Evolutionary conservation across 768 basidiomycete species (phyloP), one percentile per base, ranked within the genome.

Genomic region (Collybiopsis luxurians): DNA sequence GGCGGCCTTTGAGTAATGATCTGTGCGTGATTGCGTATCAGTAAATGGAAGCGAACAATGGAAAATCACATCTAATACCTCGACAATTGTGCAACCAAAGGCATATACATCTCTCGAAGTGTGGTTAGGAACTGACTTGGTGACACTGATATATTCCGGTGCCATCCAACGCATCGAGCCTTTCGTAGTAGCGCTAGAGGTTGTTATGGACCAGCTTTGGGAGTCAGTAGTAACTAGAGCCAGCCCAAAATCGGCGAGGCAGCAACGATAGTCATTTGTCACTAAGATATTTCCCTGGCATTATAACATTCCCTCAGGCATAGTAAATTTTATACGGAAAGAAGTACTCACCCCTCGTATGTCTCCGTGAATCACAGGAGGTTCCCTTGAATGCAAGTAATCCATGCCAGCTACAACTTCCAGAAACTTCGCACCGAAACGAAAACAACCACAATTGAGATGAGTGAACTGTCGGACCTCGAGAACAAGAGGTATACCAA

Each of bases 331-430:
- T n/a, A n/a, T n/a, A n/a, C n/a, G 9, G 19, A 7, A 27, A n/a
- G 27, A 17, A 27, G 36, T 21, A 55, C 45, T 4, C 52, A 57
- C 59, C 17, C 56, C 59, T 21, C 56, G 48, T 17, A 60, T 60
- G 36, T 60, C 56, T 1, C 67, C 66, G 36, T 71, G 71, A 3
- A 65, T 52, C 10, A 71, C 62, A 1, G 67, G 67, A 1, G 59
- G 58, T 13, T 59, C 40, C 19, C 59, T 48, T 31, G 65, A 67
- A 54, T 77, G 74, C 38, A 75, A 53, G 49, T 76, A 75, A 26
- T 60, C 6, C 39, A 75, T 44, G 15, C 74, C 74, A 7, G 69
- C 57, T 26, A 66, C 68, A 15, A 73, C 60, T 48, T 75, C 74
- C 10, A 30, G 9, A 4, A 55, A 9, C 54, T 55, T n/a, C n/a